Conservation (phyloP, 257 asterid species). For the Coffea eugenioides region DNA sequence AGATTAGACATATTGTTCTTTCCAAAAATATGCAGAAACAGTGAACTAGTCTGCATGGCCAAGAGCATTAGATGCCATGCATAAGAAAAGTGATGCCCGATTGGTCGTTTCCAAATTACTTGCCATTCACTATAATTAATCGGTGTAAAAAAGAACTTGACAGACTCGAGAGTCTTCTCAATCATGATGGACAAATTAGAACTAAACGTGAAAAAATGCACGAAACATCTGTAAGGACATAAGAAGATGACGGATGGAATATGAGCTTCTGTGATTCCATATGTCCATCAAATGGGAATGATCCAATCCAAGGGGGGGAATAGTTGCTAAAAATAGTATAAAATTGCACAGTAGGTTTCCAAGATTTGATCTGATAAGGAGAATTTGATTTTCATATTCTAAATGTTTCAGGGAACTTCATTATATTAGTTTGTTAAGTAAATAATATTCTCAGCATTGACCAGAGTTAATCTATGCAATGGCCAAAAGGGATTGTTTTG, state of each 20-base stretch:
- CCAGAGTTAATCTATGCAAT: too few species aligned
- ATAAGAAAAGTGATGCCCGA: not conserved
- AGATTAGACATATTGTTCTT: not conserved
- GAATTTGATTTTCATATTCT: slow-evolving; percentile 8
- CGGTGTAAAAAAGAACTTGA: too few species aligned
- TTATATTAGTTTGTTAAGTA: slow-evolving; percentile 8
- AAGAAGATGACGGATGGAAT: slow-evolving; percentile 4
- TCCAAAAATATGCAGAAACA: not conserved
- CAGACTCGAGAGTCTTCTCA: not conserved
- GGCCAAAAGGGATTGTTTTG: slow-evolving; percentile 19
- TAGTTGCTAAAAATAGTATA: not conserved
- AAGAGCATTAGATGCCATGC: not conserved
- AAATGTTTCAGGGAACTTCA: not conserved
- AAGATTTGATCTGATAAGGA: not conserved
- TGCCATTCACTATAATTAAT: not conserved
- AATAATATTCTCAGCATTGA: too few species aligned
- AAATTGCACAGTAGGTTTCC: not conserved
- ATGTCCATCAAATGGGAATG: not conserved
- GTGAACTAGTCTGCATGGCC: not conserved
- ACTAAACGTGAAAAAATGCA: not conserved
- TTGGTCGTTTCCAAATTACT: not conserved
- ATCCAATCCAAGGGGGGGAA: slow-evolving; percentile 8
- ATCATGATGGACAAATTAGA: not conserved
- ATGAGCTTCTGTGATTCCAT: not conserved
- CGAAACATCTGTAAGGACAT: not conserved